Base-by-base conservation (phyloP, 2,329 filamentous ascomycete species). In the Cordyceps tenuipes region DNA sequence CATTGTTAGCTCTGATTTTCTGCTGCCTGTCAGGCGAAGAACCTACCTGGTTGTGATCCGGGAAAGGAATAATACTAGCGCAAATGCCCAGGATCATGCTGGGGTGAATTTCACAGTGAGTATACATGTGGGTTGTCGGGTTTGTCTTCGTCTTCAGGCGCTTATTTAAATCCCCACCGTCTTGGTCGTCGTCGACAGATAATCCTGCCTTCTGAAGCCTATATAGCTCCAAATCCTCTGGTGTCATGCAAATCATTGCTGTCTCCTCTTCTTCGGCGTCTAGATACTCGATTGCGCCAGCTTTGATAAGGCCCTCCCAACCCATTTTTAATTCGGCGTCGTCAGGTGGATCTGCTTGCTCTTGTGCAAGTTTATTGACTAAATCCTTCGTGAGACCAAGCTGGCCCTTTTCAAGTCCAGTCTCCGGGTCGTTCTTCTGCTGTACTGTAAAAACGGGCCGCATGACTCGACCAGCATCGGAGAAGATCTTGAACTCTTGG, bases 51-150 rank as follows among this genome's bases (percentile, higher is more conserved):
- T 99, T 99, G 79, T 99, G 94, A 77, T 99, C 94, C 1, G 95
- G 94, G 85, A 99, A 99, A 0, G 94, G 94, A 79, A 99, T 99
- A 74, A 99, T 99, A 77, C 92, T 97, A 68, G 94, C 94, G 71
- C 95, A 99, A 64, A 99, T 96, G 71, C 94, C 94, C 59, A 99
- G 78, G 73, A 99, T 94, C 94, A 99, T 99, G 75, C 91, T 96
- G 21, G 94, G 95, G 69, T 99, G 95, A 72, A 99, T 97, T 76
- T 99, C 94, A 75, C 95, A 99, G 73, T 99, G 95, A 0, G 94
- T 99, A 81, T 93, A 97, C 69, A 88, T 91, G 74, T 95, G 90
- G 17, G 93, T 91, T 5, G 87, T 89, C 23, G 89, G 86, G 68
- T 95, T 97, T 47, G 94, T 85, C 68, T 87, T 88, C 0, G 91